These are phyloP conservation scores for Talaromyces sp. DNA, from an alignment of 2,329 filamentous ascomycete genomes.

Conservation along the genomic window DNA sequence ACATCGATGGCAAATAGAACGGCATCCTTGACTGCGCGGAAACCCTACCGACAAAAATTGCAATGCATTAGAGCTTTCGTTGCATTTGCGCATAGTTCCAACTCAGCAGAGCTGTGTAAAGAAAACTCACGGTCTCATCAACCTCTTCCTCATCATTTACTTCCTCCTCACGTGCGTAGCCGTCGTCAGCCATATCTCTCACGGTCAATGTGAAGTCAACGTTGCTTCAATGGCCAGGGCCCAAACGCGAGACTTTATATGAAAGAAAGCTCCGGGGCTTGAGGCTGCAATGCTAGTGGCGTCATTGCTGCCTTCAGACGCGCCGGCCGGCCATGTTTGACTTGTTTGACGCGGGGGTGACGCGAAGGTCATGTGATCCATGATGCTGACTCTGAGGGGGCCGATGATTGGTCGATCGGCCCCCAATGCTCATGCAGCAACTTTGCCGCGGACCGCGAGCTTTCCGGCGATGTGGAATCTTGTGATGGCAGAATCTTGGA, in stretches of 20 bases:
- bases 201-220: neutral
- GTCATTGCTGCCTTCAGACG: slow-evolving; percentile 32
- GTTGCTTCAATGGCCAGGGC: too few species aligned
- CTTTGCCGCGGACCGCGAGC: slow-evolving; percentile 5
- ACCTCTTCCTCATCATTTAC: slow-evolving; percentile 50
- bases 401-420: slow-evolving; percentile 32
- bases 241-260: too few species aligned
- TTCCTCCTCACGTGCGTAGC: slow-evolving; percentile 42
- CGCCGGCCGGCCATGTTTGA: slow-evolving; percentile 24
- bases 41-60: slow-evolving; percentile 60
- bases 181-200: slow-evolving; percentile 41
- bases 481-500: neutral
- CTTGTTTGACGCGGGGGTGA: slow-evolving; percentile 16
- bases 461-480: slow-evolving; percentile 8
- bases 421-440: neutral
- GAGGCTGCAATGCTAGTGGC: neutral
- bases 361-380: slow-evolving; percentile 40
- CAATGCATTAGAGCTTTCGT: neutral
- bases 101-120: neutral
- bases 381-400: slow-evolving; percentile 30
- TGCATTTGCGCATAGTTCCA: neutral
- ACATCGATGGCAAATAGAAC: slow-evolving; percentile 95
- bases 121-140: slow-evolving; percentile 45
- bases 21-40: slow-evolving; percentile 94
- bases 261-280: neutral